Evolutionary conservation across 2,329 filamentous ascomycete species (phyloP), one percentile per base, ranked within the genome.

Genomic region (Fusarium anthophilum): DNA sequence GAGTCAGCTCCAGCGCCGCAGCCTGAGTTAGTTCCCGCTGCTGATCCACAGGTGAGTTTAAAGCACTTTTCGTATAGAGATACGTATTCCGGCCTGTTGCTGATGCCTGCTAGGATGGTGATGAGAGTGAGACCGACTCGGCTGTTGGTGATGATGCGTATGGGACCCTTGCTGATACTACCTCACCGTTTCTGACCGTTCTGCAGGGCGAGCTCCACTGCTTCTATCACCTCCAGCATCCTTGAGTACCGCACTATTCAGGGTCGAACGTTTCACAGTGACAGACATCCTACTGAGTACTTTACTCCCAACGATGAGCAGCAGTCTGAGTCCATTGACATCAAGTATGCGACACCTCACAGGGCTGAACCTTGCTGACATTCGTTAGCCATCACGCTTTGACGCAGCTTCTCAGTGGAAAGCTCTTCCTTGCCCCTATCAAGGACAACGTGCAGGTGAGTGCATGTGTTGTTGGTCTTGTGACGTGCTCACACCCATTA

Each of bases 281-380:
- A 77, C 8, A 55, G 64, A n/a, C 73, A 76, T 17, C 64, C 64
- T 14, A 75, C 66, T 1, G 76, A 77, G 44, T 78, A 78, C 48
- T 76, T 77, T 30, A 74, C 73, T 15, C 76, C 74, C 15, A 78
- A 78, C 20, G 76, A 78, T 26, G 72, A 78, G 26, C 72, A 76
- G 55, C 76, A 77, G 51, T 72, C 75, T 10, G 67, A 68, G 3
- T 77, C 76, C 26, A 77, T 77, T 17, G 76, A 77, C 35, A 77
- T 77, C 41, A 77, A 73, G 76, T 75, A 14, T 22, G 71, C 26
- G 1, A n/a, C 20, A 3, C 10, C 6, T 3, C 11, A 3, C 2
- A 2, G 2, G 15, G 11, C 3, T 4, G 14, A 2, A 17, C 15
- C 6, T 11, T 62, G 10, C 47, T 70, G 3, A 63, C 26, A 10